These are phyloP conservation scores for Aspergillus transmontanensis DNA, from an alignment of 2,329 filamentous ascomycete genomes.

Conservation along the genomic window DNA sequence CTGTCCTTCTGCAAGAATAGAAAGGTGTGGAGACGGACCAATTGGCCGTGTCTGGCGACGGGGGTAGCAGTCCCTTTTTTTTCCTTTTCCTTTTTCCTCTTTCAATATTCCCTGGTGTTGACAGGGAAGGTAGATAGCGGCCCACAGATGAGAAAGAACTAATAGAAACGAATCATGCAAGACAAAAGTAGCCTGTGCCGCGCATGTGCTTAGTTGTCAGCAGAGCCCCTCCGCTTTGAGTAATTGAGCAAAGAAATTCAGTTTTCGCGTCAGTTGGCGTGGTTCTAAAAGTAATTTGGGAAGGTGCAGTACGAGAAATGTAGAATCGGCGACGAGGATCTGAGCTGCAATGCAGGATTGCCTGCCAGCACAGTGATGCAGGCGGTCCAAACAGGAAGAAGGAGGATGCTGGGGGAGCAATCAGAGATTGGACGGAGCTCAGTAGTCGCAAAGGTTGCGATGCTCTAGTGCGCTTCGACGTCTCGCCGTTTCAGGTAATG, in stretches of 20 bases:
- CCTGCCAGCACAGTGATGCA: conserved; percentile 42
- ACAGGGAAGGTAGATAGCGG: conserved; percentile 6
- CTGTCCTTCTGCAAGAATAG: conserved; percentile 32
- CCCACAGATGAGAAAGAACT: conserved; percentile 10
- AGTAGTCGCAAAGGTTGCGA: conserved; percentile 27
- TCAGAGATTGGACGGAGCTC: conserved; percentile 33
- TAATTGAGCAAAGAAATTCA: conserved; percentile 17
- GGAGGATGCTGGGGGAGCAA: conserved; percentile 25
- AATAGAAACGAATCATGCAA: conserved; percentile 22
- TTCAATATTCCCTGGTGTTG: neutral
- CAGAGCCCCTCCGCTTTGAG: conserved; percentile 25
- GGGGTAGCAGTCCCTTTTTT: conserved; percentile 18
- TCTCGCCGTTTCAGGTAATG: conserved; percentile 30
- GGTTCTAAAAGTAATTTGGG: conserved; percentile 11
- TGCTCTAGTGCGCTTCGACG: conserved; percentile 29
- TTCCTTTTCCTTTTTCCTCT: neutral
- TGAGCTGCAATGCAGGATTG: conserved; percentile 33
- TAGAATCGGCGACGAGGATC: conserved; percentile 30
- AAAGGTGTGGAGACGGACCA: conserved; percentile 31
- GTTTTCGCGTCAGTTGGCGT: conserved; percentile 17
- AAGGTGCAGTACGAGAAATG: conserved; percentile 18
- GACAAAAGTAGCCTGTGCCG: conserved; percentile 27
- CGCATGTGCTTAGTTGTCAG: conserved; percentile 31
- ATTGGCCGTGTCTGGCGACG: conserved; percentile 28
- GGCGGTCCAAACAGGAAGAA: conserved; percentile 37